A percentile compares a stretch with the other conserved stretches of the same genome.
phyloP scores from a whole-genome alignment of 2,329 filamentous ascomycete genomes.

The Blastomyces silverae region DNA sequence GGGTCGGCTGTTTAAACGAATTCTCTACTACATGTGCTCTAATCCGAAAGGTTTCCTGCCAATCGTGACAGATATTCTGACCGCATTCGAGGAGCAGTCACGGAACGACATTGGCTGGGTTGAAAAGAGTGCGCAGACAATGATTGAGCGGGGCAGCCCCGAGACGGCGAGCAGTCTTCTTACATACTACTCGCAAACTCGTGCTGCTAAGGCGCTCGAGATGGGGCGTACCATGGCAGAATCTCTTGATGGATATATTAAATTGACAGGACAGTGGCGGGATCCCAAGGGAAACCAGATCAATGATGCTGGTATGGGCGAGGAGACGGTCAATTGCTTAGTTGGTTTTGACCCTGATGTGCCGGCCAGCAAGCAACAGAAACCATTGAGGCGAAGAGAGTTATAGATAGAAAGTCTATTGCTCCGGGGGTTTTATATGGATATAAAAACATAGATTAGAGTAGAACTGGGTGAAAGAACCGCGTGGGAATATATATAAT shows the following conservation, averaged over 20 bases:
- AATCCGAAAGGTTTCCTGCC: neutral
- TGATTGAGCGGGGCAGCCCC: neutral
- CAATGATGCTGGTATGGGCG: slow-evolving; percentile 30
- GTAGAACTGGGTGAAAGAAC: neutral
- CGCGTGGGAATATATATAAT: neutral
- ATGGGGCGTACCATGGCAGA: neutral
- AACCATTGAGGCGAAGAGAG: slow-evolving; percentile 4
- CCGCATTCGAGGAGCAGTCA: neutral
- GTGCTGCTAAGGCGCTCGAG: neutral
- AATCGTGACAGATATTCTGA: neutral
- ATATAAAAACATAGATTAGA: neutral
- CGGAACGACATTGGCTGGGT: neutral
- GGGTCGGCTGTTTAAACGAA: neutral
- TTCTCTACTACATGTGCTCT: neutral
- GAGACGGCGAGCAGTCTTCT: neutral
- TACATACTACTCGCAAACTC: neutral
- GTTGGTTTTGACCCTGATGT: slow-evolving; percentile 29
- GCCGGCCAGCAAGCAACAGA: slow-evolving; percentile 9
- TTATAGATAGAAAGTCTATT: neutral
- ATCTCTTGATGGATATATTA: neutral
- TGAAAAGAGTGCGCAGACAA: neutral
- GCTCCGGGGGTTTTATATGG: neutral
- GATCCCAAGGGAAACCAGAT: slow-evolving; percentile 28
- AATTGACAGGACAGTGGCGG: slow-evolving; percentile 19
- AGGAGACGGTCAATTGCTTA: slow-evolving; percentile 34